Base-by-base conservation (phyloP, 1,284 basidiomycete species). In the Rhodotorula mucilaginosa region DNA sequence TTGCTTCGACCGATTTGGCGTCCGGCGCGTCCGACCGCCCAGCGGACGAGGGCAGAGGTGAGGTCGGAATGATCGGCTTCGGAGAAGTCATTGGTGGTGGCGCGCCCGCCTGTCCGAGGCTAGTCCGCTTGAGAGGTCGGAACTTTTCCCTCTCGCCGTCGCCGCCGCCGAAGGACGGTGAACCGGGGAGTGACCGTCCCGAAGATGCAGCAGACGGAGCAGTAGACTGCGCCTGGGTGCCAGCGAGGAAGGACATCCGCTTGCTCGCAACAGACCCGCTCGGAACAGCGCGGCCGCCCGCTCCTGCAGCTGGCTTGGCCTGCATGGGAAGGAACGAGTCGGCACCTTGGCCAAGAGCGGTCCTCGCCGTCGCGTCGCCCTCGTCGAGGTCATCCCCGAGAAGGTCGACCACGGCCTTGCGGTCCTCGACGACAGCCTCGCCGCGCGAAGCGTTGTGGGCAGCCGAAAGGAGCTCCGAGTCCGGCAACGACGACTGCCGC, bases 331-430 rank as follows among this genome's bases (percentile, higher is more conserved):
- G 23, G 54, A 56, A 56, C 16, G 54, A 12, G 54, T 56, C 54
- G n/a, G 54, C 54, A 7, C 54, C 54, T 5, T 18, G 18, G 12
- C 54, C 54, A 15, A n/a, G n/a, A 16, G n/a, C 12, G 18, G 10
- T 29, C 26, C n/a, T 6, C 26, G 13, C 6, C 10, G n/a, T 16
- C 26, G 54, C 26, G 26, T 10, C 26, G 16, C 69, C 76, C 1
- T 49, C 67, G 39, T 78, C 75, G 54, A 44, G 39, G 39, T 44
- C 39, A 52, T 74, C 74, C 8, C 69, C 76, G 26, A 78, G 74
- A 4, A 78, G 52, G 59, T 75, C 72, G 46, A 73, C 10, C 13
- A 61, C 49, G 5, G 19, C 34, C 47, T 58, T 65, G 26, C 48
- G 48, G 34, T 56, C 34, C 44, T 52, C 65, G 51, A 19, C 13